A percentile compares a stretch with the other conserved stretches of the same genome.
phyloP scores from a whole-genome alignment of 345 rosid species.

The Hypericum perforatum region DNA sequence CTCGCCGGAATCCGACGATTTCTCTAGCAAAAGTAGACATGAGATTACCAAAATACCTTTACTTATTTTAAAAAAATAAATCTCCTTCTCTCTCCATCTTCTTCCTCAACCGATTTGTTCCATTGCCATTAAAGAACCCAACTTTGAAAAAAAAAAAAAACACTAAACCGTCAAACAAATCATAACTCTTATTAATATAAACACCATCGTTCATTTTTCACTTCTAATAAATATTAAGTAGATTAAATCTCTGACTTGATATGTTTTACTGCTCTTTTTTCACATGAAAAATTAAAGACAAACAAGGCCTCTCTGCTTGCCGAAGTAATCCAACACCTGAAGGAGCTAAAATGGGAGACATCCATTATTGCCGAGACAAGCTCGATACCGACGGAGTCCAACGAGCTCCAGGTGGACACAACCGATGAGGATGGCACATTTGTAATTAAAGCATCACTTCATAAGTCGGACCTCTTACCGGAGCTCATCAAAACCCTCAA shows the following conservation, averaged over 20 bases:
- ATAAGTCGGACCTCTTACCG: slow-evolving; percentile 75
- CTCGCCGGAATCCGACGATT: no score
- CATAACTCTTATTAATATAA: no score
- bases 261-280: slow-evolving; percentile 1
- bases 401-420: slow-evolving; percentile 77
- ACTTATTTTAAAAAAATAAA: no score
- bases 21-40: no score
- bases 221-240: no score
- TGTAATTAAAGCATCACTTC: slow-evolving; percentile 77
- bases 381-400: slow-evolving; percentile 70
- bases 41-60: no score
- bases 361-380: slow-evolving; percentile 71
- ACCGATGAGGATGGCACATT: slow-evolving; percentile 75
- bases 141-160: no score
- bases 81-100: no score
- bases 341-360: slow-evolving; percentile 77
- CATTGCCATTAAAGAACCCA: no score
- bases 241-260: neutral
- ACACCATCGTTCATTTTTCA: no score
- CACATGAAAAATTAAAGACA: slow-evolving; percentile 34
- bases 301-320: slow-evolving; percentile 96
- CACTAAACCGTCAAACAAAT: no score
- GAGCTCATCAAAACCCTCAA: slow-evolving; percentile 83
- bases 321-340: slow-evolving; percentile 96
- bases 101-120: no score